Percentiles rank a stretch among this genome's conserved stretches.
phyloP scores from a whole-genome alignment of 2,329 filamentous ascomycete species.

The Xylariaceae sp. region DNA sequence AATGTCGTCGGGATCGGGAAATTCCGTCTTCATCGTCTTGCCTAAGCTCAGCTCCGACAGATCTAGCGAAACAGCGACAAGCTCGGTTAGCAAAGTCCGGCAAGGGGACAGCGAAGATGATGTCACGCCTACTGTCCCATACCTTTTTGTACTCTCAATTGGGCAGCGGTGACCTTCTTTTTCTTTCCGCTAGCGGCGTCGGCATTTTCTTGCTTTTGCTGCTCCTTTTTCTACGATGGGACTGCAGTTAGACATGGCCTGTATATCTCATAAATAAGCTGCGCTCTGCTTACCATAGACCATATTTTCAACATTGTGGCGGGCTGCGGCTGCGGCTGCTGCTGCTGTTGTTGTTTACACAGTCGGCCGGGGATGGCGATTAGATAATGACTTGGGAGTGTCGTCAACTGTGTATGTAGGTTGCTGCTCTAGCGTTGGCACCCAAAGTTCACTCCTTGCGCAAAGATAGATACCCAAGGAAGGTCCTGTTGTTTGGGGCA shows the following conservation, averaged over 20 bases:
- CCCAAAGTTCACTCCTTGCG: too few relatives aligned
- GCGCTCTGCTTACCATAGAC: conserved; percentile 75
- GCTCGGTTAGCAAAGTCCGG: background rate
- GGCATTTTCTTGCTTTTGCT: conserved; percentile 88
- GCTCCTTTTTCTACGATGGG: conserved; percentile 76
- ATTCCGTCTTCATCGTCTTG: conserved; percentile 73
- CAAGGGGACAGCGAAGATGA: background rate
- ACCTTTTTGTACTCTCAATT: conserved; percentile 96
- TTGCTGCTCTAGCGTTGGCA: too few relatives aligned
- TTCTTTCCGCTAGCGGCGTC: conserved; percentile 74
- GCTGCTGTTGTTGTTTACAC: too few relatives aligned
- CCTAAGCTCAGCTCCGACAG: conserved; percentile 75
- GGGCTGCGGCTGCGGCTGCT: conserved; percentile 8
- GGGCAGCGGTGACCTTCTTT: conserved; percentile 97
- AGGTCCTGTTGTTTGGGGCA: too few relatives aligned
- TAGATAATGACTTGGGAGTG: too few relatives aligned
- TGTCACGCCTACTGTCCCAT: conserved; percentile 17
- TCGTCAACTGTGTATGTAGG: too few relatives aligned
- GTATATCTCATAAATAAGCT: too few relatives aligned
- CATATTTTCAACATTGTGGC: conserved; percentile 95
- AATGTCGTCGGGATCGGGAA: conserved; percentile 78
- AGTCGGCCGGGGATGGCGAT: too few relatives aligned
- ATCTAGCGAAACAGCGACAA: conserved; percentile 45
- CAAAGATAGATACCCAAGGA: too few relatives aligned
- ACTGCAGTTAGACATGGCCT: conserved; percentile 22